Conservation (phyloP, 176 grass and related monocot genomes). For the Carex parvula region DNA sequence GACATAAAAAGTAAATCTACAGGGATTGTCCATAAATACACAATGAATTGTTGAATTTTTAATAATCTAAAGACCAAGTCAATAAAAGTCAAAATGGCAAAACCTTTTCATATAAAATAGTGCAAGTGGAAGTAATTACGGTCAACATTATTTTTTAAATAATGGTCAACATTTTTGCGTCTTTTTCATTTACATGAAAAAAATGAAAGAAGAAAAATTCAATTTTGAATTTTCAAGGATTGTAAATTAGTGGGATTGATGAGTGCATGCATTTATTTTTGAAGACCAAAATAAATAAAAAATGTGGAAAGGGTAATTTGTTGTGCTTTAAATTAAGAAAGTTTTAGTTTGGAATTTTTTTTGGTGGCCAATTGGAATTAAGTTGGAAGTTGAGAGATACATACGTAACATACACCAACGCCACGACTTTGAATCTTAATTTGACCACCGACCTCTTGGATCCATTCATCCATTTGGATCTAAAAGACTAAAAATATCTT, state of each 20-base stretch:
- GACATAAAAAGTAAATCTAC: too few species aligned
- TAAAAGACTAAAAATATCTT: too few species aligned
- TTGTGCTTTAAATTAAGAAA: constrained; percentile 5
- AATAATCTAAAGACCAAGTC: background rate
- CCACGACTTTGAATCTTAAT: constrained; percentile 12
- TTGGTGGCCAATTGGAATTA: background rate
- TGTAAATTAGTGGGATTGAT: background rate
- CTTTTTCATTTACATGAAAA: background rate
- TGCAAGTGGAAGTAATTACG: constrained; percentile 3
- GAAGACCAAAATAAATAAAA: constrained; percentile 15
- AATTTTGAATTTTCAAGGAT: background rate
- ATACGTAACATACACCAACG: background rate
- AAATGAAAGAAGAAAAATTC: background rate
- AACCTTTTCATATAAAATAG: background rate
- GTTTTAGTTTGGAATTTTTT: constrained; percentile 11
- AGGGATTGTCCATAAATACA: background rate
- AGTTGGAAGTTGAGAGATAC: constrained; percentile 1
- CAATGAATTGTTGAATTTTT: background rate
- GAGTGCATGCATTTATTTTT: background rate
- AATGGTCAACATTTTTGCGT: background rate
- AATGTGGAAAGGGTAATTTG: background rate
- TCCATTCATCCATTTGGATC: background rate
- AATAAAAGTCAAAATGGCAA: background rate
- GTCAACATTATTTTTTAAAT: background rate
- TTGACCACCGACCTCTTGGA: background rate